Conservation (phyloP, 2,329 filamentous ascomycete genomes). For the Chaetomium olivaceum region DNA sequence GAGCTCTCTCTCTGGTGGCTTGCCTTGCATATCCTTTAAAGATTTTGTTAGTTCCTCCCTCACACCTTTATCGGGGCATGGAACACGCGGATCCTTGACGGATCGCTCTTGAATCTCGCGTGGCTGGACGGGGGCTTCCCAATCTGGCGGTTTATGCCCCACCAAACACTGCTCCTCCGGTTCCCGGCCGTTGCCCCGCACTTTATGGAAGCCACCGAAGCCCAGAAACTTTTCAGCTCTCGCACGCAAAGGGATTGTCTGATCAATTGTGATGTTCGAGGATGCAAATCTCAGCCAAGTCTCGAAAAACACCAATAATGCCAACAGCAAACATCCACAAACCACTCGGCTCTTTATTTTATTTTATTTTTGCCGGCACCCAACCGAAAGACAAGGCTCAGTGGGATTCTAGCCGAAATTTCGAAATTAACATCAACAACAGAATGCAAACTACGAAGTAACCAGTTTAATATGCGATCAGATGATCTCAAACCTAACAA, state of each 20-base stretch:
- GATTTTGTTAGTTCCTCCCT: not conserved
- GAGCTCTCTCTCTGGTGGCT: not conserved
- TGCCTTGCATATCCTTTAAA: not conserved
- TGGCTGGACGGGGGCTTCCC: constrained; percentile 18
- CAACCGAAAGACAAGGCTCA: not conserved
- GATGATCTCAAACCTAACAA: not conserved
- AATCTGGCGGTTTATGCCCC: constrained; percentile 15
- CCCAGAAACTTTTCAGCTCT: not conserved
- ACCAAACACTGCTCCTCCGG: constrained; percentile 1
- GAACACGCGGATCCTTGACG: constrained; percentile 11
- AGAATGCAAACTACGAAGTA: too few relatives aligned
- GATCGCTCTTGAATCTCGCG: constrained; percentile 13
- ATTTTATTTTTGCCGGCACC: not conserved
- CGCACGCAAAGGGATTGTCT: not conserved
- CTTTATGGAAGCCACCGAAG: not conserved
- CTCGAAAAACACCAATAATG: not conserved
- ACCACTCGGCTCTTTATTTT: not conserved
- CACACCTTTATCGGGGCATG: not conserved
- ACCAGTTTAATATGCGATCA: not conserved
- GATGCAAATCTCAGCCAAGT: not conserved
- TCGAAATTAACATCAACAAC: not conserved
- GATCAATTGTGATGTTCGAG: not conserved
- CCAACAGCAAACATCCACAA: not conserved
- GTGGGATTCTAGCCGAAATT: not conserved
- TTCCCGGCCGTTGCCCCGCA: not conserved